These are phyloP conservation scores for Persicaria tinctoria DNA, from an alignment of 148 eudicot genomes.

Conservation along the genomic window DNA sequence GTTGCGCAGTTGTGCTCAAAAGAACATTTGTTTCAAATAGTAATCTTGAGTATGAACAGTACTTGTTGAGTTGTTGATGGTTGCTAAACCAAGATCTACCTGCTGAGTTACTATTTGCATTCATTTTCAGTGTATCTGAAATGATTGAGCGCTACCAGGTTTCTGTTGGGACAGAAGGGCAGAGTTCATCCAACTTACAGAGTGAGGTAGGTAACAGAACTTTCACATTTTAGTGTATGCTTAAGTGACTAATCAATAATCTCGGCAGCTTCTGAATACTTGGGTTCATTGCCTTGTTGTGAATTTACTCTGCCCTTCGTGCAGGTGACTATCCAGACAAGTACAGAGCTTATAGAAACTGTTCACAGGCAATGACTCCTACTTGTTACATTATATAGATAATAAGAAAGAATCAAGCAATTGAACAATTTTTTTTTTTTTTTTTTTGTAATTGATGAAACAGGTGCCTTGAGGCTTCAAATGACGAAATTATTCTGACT, in stretches of 20 bases:
- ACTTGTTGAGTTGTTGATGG: no score
- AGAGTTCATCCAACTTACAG: background rate
- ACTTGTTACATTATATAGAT: background rate
- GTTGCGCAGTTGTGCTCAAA: no score
- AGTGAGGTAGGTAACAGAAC: background rate
- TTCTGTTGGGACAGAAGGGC: background rate
- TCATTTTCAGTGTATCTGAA: no score
- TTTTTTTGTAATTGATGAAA: background rate
- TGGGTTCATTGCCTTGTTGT: background rate
- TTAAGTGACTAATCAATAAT: background rate
- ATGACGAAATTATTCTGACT: background rate
- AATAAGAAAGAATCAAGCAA: background rate
- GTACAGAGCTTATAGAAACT: background rate
- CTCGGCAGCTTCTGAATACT: background rate
- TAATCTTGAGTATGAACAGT: no score
- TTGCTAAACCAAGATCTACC: no score
- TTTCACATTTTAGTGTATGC: background rate
- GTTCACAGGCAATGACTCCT: slow-evolving; percentile 6
- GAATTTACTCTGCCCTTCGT: background rate
- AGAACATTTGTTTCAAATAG: no score
- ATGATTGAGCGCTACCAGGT: no score
- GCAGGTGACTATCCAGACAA: background rate
- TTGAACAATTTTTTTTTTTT: background rate
- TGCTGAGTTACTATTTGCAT: no score
- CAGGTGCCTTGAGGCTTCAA: slow-evolving; percentile 7